A percentile compares a stretch with the other conserved stretches of the same genome.
Conservation (phyloP, 1,284 basidiomycete genomes). For the Fomitiporia mediterranea region DNA sequence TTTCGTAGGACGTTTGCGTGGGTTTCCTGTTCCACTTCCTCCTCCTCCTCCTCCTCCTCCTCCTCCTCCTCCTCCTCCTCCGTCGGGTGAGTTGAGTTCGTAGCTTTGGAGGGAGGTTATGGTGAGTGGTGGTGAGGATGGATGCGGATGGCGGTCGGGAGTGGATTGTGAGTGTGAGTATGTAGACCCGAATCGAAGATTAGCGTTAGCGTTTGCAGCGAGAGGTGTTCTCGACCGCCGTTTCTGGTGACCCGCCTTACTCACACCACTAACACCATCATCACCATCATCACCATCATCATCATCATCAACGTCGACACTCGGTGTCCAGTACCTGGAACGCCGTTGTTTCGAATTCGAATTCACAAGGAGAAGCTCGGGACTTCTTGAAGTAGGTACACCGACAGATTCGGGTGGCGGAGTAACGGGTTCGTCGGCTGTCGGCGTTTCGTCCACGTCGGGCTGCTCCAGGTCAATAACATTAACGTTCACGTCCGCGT, state of each 20-base stretch:
- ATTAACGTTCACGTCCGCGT: no score
- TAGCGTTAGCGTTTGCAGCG: no score
- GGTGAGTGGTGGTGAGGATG: not conserved
- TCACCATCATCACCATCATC: not conserved
- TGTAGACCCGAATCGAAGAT: no score
- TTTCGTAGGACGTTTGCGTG: not conserved
- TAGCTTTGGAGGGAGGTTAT: slow-evolving; percentile 5
- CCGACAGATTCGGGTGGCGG: not conserved
- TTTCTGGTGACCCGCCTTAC: not conserved
- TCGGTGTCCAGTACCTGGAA: no score
- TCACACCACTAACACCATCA: not conserved
- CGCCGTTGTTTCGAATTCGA: no score
- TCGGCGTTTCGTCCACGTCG: not conserved
- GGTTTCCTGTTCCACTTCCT: no score
- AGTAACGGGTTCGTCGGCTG: not conserved
- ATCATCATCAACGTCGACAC: not conserved
- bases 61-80: no score
- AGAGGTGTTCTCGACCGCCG: not conserved
- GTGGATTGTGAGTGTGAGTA: no score
- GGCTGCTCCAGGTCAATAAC: no score
- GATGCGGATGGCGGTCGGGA: not conserved
- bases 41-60: no score
- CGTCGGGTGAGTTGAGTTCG: not conserved
- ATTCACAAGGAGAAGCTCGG: no score
- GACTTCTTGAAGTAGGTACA: no score